A percentile compares a stretch with the other conserved stretches of the same genome.
Evolutionary conservation across 2,329 filamentous ascomycete species (phyloP).

Genomic region (Alternaria metachromatica): DNA sequence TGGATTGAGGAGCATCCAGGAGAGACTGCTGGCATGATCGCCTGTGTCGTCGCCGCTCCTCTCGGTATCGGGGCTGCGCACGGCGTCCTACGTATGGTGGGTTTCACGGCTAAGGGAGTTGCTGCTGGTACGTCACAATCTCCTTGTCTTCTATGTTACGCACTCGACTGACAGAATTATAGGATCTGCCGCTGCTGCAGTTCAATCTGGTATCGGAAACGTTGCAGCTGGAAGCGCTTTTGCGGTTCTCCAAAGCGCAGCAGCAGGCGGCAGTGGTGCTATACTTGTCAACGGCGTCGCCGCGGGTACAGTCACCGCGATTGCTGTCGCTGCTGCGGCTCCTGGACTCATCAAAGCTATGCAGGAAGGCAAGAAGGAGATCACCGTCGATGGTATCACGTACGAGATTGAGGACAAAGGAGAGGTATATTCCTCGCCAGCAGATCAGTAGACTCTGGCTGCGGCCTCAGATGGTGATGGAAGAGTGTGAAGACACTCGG

Average conservation of each 20-base stretch:
- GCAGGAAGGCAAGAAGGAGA: neutral
- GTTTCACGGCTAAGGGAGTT: conserved; percentile 20
- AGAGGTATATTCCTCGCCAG: neutral
- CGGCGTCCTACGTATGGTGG: conserved; percentile 2
- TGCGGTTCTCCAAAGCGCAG: conserved; percentile 28
- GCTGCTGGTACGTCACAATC: too few relatives aligned
- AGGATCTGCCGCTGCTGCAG: conserved; percentile 24
- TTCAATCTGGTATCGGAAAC: conserved; percentile 22
- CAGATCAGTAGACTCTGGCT: neutral
- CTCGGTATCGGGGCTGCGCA: conserved; percentile 7
- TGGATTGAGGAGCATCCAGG: conserved; percentile 21
- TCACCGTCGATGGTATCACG: neutral
- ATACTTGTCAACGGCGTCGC: conserved; percentile 19
- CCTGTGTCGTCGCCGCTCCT: conserved; percentile 11
- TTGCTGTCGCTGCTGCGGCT: conserved; percentile 10
- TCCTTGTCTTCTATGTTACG: too few relatives aligned
- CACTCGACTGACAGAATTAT: neutral
- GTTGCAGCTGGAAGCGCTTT: conserved; percentile 23
- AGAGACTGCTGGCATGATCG: conserved; percentile 11
- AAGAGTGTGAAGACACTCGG: neutral
- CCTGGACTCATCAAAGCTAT: conserved; percentile 6
- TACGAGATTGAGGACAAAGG: neutral
- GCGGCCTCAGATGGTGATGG: neutral
- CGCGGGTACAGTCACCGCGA: conserved; percentile 1
- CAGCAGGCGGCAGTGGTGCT: conserved; percentile 18